Conservation (phyloP, 208 protist genomes). For the Trypanosoma platydactyli region DNA sequence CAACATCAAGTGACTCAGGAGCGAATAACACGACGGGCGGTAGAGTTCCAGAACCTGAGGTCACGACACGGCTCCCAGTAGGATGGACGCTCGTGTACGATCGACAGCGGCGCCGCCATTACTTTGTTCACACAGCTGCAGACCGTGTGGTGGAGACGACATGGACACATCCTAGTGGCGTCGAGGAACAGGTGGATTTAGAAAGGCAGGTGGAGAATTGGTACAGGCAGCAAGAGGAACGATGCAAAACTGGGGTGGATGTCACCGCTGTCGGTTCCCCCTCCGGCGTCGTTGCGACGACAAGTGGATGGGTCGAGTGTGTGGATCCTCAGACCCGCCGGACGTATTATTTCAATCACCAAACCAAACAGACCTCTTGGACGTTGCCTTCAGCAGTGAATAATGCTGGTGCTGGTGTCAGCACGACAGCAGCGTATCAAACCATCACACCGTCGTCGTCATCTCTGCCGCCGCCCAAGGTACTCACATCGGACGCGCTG, state of each 20-base stretch:
- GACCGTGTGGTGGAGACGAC: constrained; percentile 36
- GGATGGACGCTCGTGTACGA: constrained; percentile 68
- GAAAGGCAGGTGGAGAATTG: constrained; percentile 39
- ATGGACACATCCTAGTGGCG: constrained; percentile 68
- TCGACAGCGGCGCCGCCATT: constrained; percentile 46
- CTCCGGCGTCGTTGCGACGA: too few species aligned
- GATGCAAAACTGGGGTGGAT: constrained; percentile 35
- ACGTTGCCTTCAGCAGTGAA: constrained; percentile 18
- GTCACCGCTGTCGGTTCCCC: not conserved
- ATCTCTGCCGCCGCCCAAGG: not conserved
- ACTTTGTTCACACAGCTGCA: constrained; percentile 55
- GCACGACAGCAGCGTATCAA: not conserved
- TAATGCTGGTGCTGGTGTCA: not conserved
- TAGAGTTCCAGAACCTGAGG: constrained; percentile 35
- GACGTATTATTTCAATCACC: constrained; percentile 41
- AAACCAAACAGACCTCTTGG: constrained; percentile 44
- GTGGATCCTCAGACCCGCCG: constrained; percentile 26
- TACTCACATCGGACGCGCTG: not conserved
- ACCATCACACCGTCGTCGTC: not conserved
- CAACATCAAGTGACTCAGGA: not conserved
- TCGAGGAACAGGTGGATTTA: constrained; percentile 43
- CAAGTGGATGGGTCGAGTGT: constrained; percentile 35
- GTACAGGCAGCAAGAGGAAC: constrained; percentile 30
- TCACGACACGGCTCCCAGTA: constrained; percentile 51
- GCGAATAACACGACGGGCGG: not conserved